Base-by-base conservation (phyloP, 768 basidiomycete genomes). In the Lentinula aciculospora region DNA sequence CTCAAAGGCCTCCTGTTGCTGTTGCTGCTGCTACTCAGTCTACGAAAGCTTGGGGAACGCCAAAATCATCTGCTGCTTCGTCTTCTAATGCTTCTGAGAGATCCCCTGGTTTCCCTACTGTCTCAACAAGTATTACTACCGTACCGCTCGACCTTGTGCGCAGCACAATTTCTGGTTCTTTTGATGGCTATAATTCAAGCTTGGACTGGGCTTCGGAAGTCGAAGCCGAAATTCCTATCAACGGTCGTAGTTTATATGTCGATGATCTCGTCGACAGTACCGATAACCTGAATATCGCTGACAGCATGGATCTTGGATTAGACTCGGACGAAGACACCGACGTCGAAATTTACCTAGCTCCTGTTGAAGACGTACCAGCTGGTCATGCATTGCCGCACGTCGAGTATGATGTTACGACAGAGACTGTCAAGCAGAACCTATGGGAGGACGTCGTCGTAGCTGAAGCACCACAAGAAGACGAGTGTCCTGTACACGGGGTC, bases 201-300 rank as follows among this genome's bases (percentile, higher is more conserved):
- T 28, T 55, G 4, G 53, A 54, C 36, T 54, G 53, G 53, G 54
- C 54, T 28, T 44, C 54, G 7, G 54, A 55, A 31, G 54, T 55
- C 3, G 54, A 25, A 17, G 31, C 39, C 5, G 54, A 32, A 12
- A 0, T 23, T 31, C 31, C 36, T 27, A 42, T 28, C 21, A 4
- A 25, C 17, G 19, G 12, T 40, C 12, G 17, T 34, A 9, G 3
- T 31, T 17, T 8, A 21, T 3, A 42, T 7, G 10, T 28, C 21
- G 25, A 55, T 23, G 17, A 44, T 8, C 27, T 55, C 10, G n/a
- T n/a, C 15, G 25, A 12, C 4, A 28, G 27, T 13, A 27, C 23
- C 3, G 28, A 34, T 13, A 8, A n/a, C 0, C 8, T 55, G 25
- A 45, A 8, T 17, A 23, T 55, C 19, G 15, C 44, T 2, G n/a